phyloP scores from a whole-genome alignment of 2,329 filamentous ascomycete genomes.

The Kalaharituber pfeilii region DNA sequence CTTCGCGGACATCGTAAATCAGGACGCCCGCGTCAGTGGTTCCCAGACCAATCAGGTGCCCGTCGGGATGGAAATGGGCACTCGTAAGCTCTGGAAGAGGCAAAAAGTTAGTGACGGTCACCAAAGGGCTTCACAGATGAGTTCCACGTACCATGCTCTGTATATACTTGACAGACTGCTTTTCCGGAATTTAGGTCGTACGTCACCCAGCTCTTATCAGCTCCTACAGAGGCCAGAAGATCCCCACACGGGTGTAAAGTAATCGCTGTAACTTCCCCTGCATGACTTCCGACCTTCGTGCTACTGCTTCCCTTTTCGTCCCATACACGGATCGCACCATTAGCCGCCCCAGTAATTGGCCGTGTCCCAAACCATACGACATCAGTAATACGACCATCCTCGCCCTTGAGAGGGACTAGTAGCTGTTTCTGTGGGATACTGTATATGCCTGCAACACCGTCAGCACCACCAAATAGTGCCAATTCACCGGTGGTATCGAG shows the following conservation, averaged over 20 bases:
- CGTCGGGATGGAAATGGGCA: constrained; percentile 84
- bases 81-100: constrained; percentile 46
- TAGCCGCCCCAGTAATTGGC: constrained; percentile 54
- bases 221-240: constrained; percentile 70
- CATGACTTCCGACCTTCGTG: constrained; percentile 60
- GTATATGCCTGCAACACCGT: constrained; percentile 60
- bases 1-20: constrained; percentile 71
- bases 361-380: constrained; percentile 48
- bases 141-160: constrained; percentile 51
- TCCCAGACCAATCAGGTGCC: constrained; percentile 79
- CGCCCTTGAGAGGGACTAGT: constrained; percentile 45
- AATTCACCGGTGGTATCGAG: constrained; percentile 44
- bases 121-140: background rate
- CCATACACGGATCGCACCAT: constrained; percentile 65
- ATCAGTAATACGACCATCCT: constrained; percentile 50
- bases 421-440: constrained; percentile 61
- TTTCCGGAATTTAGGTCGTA: constrained; percentile 58
- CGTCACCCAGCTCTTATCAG: constrained; percentile 81
- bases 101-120: constrained; percentile 22
- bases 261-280: constrained; percentile 60
- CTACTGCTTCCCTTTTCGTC: constrained; percentile 49
- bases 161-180: constrained; percentile 60
- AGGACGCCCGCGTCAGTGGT: constrained; percentile 66
- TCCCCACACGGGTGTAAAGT: constrained; percentile 67
- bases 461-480: constrained; percentile 56